Evolutionary conservation across 805 yeast species (phyloP), one percentile per base, ranked within the genome.

Genomic region (Cyberlindnera meyerae): DNA sequence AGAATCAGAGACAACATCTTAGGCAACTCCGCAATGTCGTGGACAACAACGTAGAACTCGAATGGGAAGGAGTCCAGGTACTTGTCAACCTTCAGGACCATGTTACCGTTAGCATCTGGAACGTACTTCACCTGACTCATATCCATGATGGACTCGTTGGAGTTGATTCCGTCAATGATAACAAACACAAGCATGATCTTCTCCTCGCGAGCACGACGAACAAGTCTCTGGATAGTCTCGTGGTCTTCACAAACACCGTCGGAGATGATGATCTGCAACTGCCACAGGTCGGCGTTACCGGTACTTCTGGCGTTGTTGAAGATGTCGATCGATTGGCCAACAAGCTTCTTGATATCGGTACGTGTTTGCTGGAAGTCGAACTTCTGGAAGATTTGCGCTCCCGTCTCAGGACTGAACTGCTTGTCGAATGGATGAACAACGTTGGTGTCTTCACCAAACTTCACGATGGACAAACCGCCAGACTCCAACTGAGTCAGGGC

Each of bases 191-290:
- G 68, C 96, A 94, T 88, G 43, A 93, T 82, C 53, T 80, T 82
- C 49, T 86, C 85, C 51, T 93, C 97, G 49, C 95, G 73, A 2
- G 97, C 97, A 47, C 76, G 76, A 51, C 98, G 79, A 4, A 90
- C 97, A 49, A 93, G 70, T 45, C 90, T 71, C 47, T 83, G 79
- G 33, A 93, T 68, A 0, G 82, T 77, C 21, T 73, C 88, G 58
- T 93, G 98, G 58, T 89, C 94, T 60, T 93, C 99, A 57, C 97
- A 88, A 32, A 93, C 86, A 62, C 99, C 99, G 65, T 93, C 99
- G 2, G 96, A 87, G 22, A 93, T 71, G 42, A 93, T 82, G 39
- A 93, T 87, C 58, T 94, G 87, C 47, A 93, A 69, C 62, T 87
- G 96, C 96, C 97, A 93, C 56, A 86, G 70, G 43, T 86, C 96